Base-by-base conservation (phyloP, 495 filamentous ascomycete genomes). In the Parathielavia appendiculata region DNA sequence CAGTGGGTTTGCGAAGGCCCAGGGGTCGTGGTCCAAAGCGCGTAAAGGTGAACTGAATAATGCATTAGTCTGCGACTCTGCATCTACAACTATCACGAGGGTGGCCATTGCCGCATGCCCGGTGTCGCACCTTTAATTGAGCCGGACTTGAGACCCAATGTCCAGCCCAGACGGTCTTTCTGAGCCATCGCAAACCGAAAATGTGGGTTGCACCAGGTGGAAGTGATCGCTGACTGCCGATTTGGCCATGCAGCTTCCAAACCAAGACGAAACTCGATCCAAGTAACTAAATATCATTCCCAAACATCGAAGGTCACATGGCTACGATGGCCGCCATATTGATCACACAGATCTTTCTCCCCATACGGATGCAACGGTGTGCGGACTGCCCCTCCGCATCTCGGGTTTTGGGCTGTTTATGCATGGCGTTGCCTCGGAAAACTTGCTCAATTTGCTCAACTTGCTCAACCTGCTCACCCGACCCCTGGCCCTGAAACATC, bases 401-500 rank as follows among this genome's bases (percentile, higher is more conserved):
- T 30, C 26, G 26, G 26, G 3, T 30, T 30, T 30, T 6, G 26
- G 47, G 47, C n/a, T 50, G 23, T 12, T 4, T 50, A 12, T 14
- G 9, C 26, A 50, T 16, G 13, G 47, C 26, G 13, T 34, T 34
- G 13, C 26, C 10, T 5, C 17, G 7, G 5, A 16, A 55, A 55
- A 55, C 40, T 30, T 55, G 52, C 52, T 55, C 52, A 55, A 55
- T 40, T 55, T 55, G 52, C 52, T 46, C 49, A 52, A 39, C 48
- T 34, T 47, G 45, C 19, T 22, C 50, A n/a, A 39, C 35, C 12
- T 41, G 19, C 39, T 30, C 26, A 6, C 26, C 26, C 3, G 6
- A 30, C 51, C 22, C 38, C 44, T 39, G 39, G 5, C 36, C 20
- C n/a, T 36, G 30, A 51, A 14, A 51, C n/a, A n/a, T 22, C 48